Evolutionary conservation across 176 grass and related monocot genomes (phyloP).

Genomic region (Puccinellia tenuiflora): DNA sequence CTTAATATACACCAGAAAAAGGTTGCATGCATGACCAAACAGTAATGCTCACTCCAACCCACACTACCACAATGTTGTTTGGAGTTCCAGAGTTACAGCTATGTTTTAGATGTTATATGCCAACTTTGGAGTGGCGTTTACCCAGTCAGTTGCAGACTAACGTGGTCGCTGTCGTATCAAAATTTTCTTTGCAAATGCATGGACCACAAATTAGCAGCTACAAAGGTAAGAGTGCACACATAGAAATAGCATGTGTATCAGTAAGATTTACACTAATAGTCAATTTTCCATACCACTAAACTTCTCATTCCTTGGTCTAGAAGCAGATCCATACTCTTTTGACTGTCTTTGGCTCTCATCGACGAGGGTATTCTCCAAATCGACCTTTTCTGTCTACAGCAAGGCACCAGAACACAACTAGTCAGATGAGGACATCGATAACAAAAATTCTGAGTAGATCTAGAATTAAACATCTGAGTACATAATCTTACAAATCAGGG

Average conservation of each 20-base stretch:
- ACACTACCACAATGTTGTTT: not conserved
- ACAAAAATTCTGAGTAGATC: not conserved
- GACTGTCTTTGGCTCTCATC: conserved; percentile 95
- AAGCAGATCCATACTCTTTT: conserved; percentile 76
- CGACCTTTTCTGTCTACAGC: conserved; percentile 98
- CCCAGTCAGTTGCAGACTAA: not conserved
- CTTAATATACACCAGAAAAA: not conserved
- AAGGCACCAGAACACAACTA: conserved; percentile 39
- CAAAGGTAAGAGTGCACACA: not conserved
- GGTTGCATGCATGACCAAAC: not conserved
- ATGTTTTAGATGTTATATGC: not conserved
- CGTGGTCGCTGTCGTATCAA: not conserved
- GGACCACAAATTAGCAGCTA: not conserved
- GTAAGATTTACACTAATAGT: conserved; percentile 23
- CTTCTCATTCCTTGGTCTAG: conserved; percentile 88
- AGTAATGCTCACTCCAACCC: not conserved
- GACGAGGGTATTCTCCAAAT: conserved; percentile 99
- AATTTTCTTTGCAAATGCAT: not conserved
- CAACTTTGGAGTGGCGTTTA: not conserved
- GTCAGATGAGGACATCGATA: conserved; percentile 8
- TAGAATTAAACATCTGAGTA: not conserved
- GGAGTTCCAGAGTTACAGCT: not conserved
- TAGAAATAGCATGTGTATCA: conserved; percentile 17
- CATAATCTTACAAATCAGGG: not conserved
- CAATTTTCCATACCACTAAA: conserved; percentile 71